Base-by-base conservation (phyloP, 257 asterid species). In the Nemophila menziesii region DNA sequence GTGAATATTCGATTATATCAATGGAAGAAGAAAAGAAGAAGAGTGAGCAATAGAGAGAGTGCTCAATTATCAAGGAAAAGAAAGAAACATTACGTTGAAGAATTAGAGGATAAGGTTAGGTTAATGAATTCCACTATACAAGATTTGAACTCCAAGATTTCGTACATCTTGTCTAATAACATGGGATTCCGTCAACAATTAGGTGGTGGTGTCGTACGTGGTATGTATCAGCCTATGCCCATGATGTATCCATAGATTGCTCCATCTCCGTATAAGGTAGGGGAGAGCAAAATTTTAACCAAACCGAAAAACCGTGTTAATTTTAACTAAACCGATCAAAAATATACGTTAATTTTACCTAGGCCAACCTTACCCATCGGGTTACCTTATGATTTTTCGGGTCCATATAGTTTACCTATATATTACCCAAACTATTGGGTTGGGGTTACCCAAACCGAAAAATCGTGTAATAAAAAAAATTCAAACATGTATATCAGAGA, bases 21-120 rank as follows among this genome's bases (percentile, higher is more conserved):
- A 93, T 71, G 38, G 96, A 78, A 40, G 98, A 84, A 0, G 96
- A 84, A 69, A 89, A 72, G 64, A 76, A 63, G 67, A 78, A 62
- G 58, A 63, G 70, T 80, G 78, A 84, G 95, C 80, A 89, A 89
- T 57, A 72, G 98, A 36, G 98, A 89, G 66, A 89, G 98, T 74
- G 98, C 98, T 40, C 98, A 84, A 33, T 64, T 89, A 39, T 89
- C 98, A 3, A 74, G 98, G 43, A 95, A 80, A 75, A 78, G 96
- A 58, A 89, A 78, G 72, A 89, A 84, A 54, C 98, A 84, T 68
- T 81, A 84, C 50, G 90, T 89, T 4, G 98, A 76, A 61, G 98
- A 89, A 67, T 72, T 89, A 62, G 98, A 89, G 66, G 96, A 89
- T 53, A 89, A 84, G 66, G 87, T 89, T 51, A 80, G 78, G 67